phyloP scores from a whole-genome alignment of 2,329 filamentous ascomycete species.

The Endothia cerciana region DNA sequence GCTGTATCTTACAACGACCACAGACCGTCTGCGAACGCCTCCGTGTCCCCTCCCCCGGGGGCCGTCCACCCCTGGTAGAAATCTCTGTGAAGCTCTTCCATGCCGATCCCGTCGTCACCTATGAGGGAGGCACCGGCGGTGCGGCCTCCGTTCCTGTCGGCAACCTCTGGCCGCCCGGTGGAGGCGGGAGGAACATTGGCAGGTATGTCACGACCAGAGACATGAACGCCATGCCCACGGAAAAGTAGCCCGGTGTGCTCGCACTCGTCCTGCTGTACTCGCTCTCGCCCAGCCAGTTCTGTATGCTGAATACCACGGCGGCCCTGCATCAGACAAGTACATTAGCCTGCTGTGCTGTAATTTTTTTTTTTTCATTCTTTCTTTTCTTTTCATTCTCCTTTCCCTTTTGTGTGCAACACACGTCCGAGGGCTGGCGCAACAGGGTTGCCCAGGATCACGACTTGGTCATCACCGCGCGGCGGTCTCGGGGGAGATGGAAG shows the following conservation, averaged over 20 bases:
- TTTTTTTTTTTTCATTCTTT: not conserved
- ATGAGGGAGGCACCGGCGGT: constrained; percentile 34
- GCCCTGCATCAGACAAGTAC: constrained; percentile 52
- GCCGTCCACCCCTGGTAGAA: no score
- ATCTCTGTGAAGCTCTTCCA: not conserved
- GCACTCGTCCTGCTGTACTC: constrained; percentile 66
- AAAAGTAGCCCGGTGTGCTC: constrained; percentile 63
- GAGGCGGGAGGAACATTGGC: constrained; percentile 41
- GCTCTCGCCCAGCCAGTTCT: constrained; percentile 79
- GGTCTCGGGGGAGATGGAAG: not conserved
- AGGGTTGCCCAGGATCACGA: not conserved
- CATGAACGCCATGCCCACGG: constrained; percentile 43
- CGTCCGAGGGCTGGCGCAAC: not conserved
- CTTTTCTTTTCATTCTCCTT: not conserved
- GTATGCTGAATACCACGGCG: constrained; percentile 72
- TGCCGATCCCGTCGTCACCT: constrained; percentile 1
- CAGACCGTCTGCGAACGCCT: not conserved
- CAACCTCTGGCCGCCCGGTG: constrained; percentile 31
- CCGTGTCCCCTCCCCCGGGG: no score
- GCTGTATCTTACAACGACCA: not conserved
- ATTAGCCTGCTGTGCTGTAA: constrained; percentile 2
- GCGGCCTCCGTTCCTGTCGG: constrained; percentile 38
- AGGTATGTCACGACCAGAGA: constrained; percentile 43
- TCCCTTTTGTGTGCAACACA: not conserved
- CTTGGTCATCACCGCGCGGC: no score